phyloP scores from a whole-genome alignment of 306 rosid genomes.

The Argentina anserina region DNA sequence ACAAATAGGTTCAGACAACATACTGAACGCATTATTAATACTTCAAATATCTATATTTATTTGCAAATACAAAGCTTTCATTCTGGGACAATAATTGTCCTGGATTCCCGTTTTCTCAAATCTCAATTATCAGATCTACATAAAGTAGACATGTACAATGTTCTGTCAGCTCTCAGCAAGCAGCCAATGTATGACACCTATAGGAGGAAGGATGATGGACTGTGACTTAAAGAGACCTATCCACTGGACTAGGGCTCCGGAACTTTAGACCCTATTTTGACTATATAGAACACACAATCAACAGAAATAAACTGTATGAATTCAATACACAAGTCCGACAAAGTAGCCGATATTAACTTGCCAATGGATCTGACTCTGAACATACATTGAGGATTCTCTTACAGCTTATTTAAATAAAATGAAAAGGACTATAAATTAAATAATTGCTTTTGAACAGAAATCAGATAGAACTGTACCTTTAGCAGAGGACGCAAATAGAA shows the following conservation, averaged over 20 bases:
- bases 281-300: neutral
- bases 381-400: neutral
- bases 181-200: no score
- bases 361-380: neutral
- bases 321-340: neutral
- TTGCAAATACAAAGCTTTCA: neutral
- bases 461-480: constrained; percentile 55
- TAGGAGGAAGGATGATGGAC: neutral
- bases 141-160: neutral
- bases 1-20: neutral
- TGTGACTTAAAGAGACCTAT: neutral
- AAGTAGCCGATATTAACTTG: neutral
- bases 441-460: neutral
- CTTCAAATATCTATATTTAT: neutral
- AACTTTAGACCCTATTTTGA: neutral
- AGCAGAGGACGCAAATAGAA: constrained; percentile 95
- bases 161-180: neutral
- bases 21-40: neutral
- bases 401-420: neutral
- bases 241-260: neutral
- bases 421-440: neutral
- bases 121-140: neutral
- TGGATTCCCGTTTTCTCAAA: neutral
- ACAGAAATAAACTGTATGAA: neutral
- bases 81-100: neutral